phyloP scores from a whole-genome alignment of 176 grass and related monocot species.

The Poa pratensis region DNA sequence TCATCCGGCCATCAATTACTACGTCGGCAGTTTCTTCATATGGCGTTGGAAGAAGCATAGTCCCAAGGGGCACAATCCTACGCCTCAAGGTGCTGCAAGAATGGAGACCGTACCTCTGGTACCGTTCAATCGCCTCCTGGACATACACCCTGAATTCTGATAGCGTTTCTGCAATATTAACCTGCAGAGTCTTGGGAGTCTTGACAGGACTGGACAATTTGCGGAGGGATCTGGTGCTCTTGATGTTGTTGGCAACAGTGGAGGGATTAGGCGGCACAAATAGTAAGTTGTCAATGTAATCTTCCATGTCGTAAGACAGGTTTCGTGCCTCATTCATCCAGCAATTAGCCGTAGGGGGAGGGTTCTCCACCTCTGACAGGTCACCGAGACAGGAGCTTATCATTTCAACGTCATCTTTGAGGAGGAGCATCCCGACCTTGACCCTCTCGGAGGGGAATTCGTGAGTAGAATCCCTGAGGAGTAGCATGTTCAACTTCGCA shows the following conservation, averaged over 20 bases:
- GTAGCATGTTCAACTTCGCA: not conserved
- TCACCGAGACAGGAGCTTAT: slow-evolving; percentile 1
- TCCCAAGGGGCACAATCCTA: not conserved
- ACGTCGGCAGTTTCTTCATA: not conserved
- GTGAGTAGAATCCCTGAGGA: not conserved
- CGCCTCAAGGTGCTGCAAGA: not conserved
- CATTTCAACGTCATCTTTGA: slow-evolving; percentile 4
- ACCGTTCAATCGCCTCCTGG: not conserved
- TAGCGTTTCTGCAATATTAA: not conserved
- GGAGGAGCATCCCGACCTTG: not conserved
- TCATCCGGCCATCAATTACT: not conserved
- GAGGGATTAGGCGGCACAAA: not conserved
- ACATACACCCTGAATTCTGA: not conserved
- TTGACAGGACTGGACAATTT: not conserved
- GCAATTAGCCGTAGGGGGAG: not conserved
- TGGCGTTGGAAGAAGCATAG: not conserved
- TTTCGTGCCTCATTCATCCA: slow-evolving; percentile 15
- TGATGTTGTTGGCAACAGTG: not conserved
- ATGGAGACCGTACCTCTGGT: not conserved
- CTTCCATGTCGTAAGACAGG: not conserved
- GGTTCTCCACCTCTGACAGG: not conserved
- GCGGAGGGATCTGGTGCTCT: too few species aligned
- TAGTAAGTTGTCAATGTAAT: not conserved
- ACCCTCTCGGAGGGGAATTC: not conserved
- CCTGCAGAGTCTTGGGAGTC: not conserved